Conservation (phyloP, 2,329 filamentous ascomycete species). For the Microdochium bolleyi region DNA sequence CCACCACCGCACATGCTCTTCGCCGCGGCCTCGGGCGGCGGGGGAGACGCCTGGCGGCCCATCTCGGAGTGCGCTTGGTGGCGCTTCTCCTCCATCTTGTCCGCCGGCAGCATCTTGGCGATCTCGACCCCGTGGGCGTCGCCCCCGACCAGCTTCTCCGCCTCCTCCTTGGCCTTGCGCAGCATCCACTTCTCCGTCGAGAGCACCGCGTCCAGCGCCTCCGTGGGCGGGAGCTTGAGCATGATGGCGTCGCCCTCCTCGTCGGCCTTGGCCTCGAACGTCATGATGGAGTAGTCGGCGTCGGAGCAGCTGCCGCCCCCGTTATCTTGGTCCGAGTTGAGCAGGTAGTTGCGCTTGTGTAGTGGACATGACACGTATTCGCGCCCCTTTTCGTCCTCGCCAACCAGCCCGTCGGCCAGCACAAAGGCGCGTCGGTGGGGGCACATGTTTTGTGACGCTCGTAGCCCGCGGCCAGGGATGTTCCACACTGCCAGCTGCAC, state of each 20-base stretch:
- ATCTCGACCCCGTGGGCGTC: not conserved
- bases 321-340: constrained; percentile 34
- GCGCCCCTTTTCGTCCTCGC: constrained; percentile 52
- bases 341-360: constrained; percentile 85
- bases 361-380: constrained; percentile 75
- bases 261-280: constrained; percentile 69
- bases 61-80: not conserved
- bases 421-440: constrained; percentile 87
- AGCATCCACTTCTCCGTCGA: constrained; percentile 76
- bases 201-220: constrained; percentile 71
- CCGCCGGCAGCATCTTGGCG: not conserved
- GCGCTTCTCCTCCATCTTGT: not conserved
- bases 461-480: constrained; percentile 61
- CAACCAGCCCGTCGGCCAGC: constrained; percentile 78
- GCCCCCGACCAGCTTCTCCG: not conserved
- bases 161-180: constrained; percentile 54
- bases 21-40: not conserved
- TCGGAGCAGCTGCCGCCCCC: constrained; percentile 64
- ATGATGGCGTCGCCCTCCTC: constrained; percentile 67
- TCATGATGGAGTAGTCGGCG: constrained; percentile 68
- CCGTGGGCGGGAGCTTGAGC: constrained; percentile 69
- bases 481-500: constrained; percentile 86
- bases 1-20: not conserved
- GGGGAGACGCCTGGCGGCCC: not conserved
- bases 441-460: constrained; percentile 93